phyloP scores from a whole-genome alignment of 805 yeast species.

The Lipomyces sp. region DNA sequence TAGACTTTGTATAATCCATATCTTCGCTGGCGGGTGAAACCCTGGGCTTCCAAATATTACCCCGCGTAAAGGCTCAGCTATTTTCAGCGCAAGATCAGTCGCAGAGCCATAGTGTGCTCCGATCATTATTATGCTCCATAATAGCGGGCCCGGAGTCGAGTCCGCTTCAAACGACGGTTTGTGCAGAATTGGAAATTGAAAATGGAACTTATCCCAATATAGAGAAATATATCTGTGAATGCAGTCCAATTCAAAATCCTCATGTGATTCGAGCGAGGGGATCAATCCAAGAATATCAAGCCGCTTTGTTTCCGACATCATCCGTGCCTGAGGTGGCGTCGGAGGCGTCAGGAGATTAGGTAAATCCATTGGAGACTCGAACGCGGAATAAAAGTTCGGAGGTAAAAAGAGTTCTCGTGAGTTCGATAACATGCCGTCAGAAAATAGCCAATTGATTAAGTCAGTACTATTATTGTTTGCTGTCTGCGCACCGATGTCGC shows the following conservation, averaged over 20 bases:
- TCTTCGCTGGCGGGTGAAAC: conserved; percentile 70
- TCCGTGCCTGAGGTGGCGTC: conserved; percentile 33
- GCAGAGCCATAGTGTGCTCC: conserved; percentile 53
- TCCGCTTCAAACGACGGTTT: conserved; percentile 54
- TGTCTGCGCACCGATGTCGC: not conserved
- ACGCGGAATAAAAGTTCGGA: conserved; percentile 30
- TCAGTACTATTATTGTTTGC: conserved; percentile 25
- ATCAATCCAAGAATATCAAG: conserved; percentile 30
- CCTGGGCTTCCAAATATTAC: conserved; percentile 65
- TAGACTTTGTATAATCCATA: conserved; percentile 74
- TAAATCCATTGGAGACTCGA: conserved; percentile 40
- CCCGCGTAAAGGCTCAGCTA: conserved; percentile 63
- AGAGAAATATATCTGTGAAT: conserved; percentile 34
- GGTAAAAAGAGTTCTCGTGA: conserved; percentile 32
- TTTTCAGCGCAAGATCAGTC: conserved; percentile 41
- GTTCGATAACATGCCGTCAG: conserved; percentile 37
- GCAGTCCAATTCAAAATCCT: conserved; percentile 38
- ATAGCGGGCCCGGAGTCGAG: conserved; percentile 47
- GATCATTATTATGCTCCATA: conserved; percentile 54
- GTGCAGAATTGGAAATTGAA: conserved; percentile 58
- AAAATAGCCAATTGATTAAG: conserved; percentile 40
- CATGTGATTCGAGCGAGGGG: conserved; percentile 39
- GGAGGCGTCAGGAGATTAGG: conserved; percentile 41
- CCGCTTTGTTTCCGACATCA: conserved; percentile 37
- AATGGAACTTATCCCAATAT: conserved; percentile 60